Base-by-base conservation (phyloP, 345 rosid genomes). In the Syzygium oleosum region DNA sequence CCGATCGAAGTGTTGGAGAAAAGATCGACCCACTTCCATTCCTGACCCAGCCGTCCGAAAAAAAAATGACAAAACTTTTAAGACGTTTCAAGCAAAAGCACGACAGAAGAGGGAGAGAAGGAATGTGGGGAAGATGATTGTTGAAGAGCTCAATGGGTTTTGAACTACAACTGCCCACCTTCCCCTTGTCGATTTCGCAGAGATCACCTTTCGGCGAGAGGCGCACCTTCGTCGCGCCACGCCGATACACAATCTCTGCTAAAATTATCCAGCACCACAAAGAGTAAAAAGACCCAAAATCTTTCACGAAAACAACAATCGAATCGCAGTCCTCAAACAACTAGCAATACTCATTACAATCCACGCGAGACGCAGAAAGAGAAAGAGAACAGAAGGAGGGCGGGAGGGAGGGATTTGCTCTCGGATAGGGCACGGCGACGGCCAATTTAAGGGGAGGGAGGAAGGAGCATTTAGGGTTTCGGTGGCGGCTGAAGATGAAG, bases 221-320 rank as follows among this genome's bases (percentile, higher is more conserved):
- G 84, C 54, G 87, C 87, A 86, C 51, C 54, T 49, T 85, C 4
- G 58, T 34, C 77, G 87, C 87, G 65, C 87, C 22, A 68, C 56
- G 56, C 87, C 87, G 84, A 86, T 86, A 86, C 87, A 86, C 87
- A 86, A 9, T 84, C 86, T 27, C 86, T 84, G 86, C 86, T 63
- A 55, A 51, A 51, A 34, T n/a, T 29, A 84, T 31, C 59, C 46
- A 84, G 31, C 53, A 17, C 61, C 86, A 21, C 46, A 29, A 84
- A 12, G 16, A 12, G 31, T 5, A 22, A 53, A 12, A 59, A 15
- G 12, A 59, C 55, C 41, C 23, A n/a, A 84, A 23, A 73, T 73
- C 49, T 73, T 19, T 73, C 2, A 73, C 83, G 27, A 38, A 38
- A 73, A 19, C 49, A 73, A 38, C 14, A 73, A 38, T 1, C 80